Conservation (phyloP, 768 basidiomycete species). For the Mycena crocata region DNA sequence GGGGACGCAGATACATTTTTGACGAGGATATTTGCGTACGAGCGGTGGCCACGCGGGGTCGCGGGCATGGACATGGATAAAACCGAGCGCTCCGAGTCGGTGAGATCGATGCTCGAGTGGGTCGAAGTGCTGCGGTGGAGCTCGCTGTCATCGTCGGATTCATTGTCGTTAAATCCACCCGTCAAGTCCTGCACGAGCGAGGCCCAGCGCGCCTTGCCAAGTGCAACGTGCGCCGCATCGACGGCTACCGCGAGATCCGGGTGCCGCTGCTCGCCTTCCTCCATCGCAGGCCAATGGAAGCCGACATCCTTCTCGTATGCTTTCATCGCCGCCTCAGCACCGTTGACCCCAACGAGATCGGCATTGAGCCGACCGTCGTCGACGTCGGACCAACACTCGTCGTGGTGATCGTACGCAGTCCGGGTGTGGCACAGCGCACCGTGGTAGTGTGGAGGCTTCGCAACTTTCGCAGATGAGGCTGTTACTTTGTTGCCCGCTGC, state of each 20-base stretch:
- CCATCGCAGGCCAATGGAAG: conserved; percentile 43
- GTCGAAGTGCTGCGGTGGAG: conserved; percentile 49
- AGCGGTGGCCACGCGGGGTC: conserved; percentile 59
- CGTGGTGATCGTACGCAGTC: conserved; percentile 25
- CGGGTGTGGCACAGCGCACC: conserved; percentile 45
- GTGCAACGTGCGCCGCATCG: conserved; percentile 48
- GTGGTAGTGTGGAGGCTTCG: conserved; percentile 47
- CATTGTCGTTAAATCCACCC: conserved; percentile 38
- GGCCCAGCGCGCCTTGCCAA: conserved; percentile 55
- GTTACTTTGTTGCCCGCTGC: conserved; percentile 24
- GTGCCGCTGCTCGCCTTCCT: conserved; percentile 12
- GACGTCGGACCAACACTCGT: conserved; percentile 30
- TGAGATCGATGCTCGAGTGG: conserved; percentile 56
- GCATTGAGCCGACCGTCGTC: conserved; percentile 48
- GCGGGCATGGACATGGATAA: conserved; percentile 60
- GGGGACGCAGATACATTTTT: conserved; percentile 50
- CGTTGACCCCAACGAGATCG: conserved; percentile 53
- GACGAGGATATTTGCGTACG: conserved; percentile 51
- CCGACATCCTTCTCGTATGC: conserved; percentile 58
- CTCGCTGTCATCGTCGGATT: conserved; percentile 31
- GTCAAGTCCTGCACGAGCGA: conserved; percentile 55
- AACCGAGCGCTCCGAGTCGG: conserved; percentile 56
- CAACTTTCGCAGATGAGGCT: conserved; percentile 32
- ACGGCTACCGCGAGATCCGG: conserved; percentile 36
- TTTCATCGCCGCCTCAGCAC: conserved; percentile 49